Conservation (phyloP, 371 early-diverging fungal species). For the Apophysomyces elegans region DNA sequence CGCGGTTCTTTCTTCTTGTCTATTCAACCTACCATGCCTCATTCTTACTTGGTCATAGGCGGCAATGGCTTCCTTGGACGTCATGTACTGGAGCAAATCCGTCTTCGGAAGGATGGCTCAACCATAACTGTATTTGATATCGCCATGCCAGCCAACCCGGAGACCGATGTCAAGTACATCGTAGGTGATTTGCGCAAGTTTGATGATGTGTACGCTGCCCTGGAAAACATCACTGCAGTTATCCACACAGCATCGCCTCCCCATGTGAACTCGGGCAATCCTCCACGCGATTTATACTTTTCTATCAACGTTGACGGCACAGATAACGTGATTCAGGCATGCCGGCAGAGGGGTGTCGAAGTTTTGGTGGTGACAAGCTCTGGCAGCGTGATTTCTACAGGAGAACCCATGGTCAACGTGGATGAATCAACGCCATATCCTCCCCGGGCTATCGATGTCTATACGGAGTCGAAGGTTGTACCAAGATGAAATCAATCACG, state of each 20-base stretch:
- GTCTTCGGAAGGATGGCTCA: conserved; percentile 64
- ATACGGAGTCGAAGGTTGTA: conserved; percentile 87
- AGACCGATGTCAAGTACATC: conserved; percentile 62
- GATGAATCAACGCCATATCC: conserved; percentile 83
- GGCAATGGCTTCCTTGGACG: conserved; percentile 92
- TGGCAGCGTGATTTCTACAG: conserved; percentile 88
- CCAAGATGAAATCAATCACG: neutral
- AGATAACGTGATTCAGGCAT: conserved; percentile 79
- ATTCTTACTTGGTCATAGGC: conserved; percentile 82
- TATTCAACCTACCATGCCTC: conserved; percentile 14
- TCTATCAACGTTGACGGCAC: conserved; percentile 93
- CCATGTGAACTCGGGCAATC: conserved; percentile 89
- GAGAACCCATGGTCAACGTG: conserved; percentile 75
- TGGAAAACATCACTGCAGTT: conserved; percentile 73
- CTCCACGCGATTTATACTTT: conserved; percentile 74
- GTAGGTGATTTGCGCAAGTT: conserved; percentile 79
- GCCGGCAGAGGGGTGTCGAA: conserved; percentile 66
- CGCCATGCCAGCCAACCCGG: conserved; percentile 55
- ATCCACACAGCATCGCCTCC: conserved; percentile 94
- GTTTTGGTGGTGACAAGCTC: conserved; percentile 87
- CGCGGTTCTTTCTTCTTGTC: too few species aligned
- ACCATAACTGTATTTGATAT: conserved; percentile 78
- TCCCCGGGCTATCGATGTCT: conserved; percentile 80
- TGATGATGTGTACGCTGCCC: conserved; percentile 67
- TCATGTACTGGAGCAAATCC: conserved; percentile 76